A percentile compares a stretch with the other conserved stretches of the same genome.
Evolutionary conservation across 306 rosid species (phyloP).

Genomic region (Phaseolus lunatus): DNA sequence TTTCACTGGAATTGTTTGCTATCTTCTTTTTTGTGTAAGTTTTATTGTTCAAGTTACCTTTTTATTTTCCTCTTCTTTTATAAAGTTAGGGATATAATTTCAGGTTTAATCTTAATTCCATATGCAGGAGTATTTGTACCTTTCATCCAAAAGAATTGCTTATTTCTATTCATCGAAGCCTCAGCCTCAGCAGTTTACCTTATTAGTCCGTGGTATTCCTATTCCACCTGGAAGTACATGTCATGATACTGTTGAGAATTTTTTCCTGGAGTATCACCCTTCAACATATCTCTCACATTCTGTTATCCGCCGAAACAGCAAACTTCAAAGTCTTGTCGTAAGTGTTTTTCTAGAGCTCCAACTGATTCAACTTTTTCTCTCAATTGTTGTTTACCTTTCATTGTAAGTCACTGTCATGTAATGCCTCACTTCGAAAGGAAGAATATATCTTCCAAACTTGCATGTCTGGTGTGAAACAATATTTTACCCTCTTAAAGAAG

Average conservation of each 20-base stretch:
- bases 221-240: slow-evolving; percentile 69
- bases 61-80: slow-evolving; percentile 29
- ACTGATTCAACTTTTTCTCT: slow-evolving; percentile 4
- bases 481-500: slow-evolving; percentile 2
- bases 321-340: slow-evolving; percentile 74
- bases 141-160: slow-evolving; percentile 70
- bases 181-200: slow-evolving; percentile 66
- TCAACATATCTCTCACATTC: slow-evolving; percentile 80
- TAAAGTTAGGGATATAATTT: slow-evolving; percentile 23
- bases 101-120: slow-evolving; percentile 39
- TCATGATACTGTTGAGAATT: slow-evolving; percentile 66
- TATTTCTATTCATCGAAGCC: slow-evolving; percentile 68
- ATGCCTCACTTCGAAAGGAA: background rate
- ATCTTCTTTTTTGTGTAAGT: slow-evolving; percentile 85
- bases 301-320: slow-evolving; percentile 59
- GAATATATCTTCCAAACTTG: slow-evolving; percentile 14
- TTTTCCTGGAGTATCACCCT: slow-evolving; percentile 77
- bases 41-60: slow-evolving; percentile 34
- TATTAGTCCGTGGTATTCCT: slow-evolving; percentile 77
- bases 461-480: slow-evolving; percentile 2
- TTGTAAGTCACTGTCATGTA: slow-evolving; percentile 12
- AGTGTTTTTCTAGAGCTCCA: slow-evolving; percentile 48
- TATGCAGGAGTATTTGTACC: slow-evolving; percentile 68
- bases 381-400: slow-evolving; percentile 20
- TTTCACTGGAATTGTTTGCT: slow-evolving; percentile 86